Evolutionary conservation across 1,284 basidiomycete genomes (phyloP).

Genomic region (Boletus semigastroideus): DNA sequence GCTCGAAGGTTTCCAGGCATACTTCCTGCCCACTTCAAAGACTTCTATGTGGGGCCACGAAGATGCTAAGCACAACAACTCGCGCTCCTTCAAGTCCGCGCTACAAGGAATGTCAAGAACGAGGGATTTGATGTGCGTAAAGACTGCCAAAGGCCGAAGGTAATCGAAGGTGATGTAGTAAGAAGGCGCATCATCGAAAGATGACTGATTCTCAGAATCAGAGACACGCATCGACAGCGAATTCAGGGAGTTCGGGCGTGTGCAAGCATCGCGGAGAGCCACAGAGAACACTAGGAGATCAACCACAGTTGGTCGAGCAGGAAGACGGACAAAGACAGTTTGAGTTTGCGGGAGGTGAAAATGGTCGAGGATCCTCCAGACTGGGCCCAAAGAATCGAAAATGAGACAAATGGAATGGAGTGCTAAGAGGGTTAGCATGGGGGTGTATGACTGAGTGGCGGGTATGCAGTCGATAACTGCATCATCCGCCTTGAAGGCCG

Average conservation of each 20-base stretch:
- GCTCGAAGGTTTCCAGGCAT: constrained; percentile 8
- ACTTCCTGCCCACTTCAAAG: neutral
- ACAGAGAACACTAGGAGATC: constrained; percentile 9
- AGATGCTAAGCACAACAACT: constrained; percentile 15
- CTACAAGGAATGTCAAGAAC: constrained; percentile 1
- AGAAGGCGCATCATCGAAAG: neutral
- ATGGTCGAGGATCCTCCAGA: constrained; percentile 8
- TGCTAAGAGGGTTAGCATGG: neutral
- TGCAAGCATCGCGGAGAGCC: constrained; percentile 4
- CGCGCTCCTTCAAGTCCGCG: constrained; percentile 7
- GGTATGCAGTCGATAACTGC: neutral
- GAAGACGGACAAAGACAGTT: neutral
- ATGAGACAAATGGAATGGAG: neutral
- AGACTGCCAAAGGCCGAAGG: constrained; percentile 11
- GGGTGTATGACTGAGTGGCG: neutral
- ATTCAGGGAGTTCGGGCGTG: neutral
- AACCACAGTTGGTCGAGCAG: neutral
- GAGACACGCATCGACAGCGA: neutral
- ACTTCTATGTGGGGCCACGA: constrained; percentile 15
- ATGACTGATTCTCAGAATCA: neutral
- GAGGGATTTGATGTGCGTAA: constrained; percentile 13
- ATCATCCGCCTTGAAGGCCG: constrained; percentile 2
- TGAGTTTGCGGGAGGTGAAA: neutral
- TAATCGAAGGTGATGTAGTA: constrained; percentile 4
- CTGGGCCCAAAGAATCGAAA: neutral